These are phyloP conservation scores for Boletus rubropictus DNA, from an alignment of 768 basidiomycete species.

Conservation along the genomic window DNA sequence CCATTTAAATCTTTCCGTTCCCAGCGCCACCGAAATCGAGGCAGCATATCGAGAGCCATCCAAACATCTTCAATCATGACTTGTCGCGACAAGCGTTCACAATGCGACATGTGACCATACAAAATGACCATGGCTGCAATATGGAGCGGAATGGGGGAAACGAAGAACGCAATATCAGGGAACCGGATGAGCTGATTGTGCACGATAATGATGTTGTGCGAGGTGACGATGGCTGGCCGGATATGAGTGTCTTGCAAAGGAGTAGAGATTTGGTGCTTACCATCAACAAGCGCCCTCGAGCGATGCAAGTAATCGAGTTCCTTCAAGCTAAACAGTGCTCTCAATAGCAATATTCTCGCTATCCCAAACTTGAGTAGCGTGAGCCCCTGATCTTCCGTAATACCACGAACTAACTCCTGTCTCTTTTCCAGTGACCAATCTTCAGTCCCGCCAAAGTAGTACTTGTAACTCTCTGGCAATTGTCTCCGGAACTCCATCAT, in stretches of 20 bases:
- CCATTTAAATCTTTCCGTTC: slow-evolving; percentile 77
- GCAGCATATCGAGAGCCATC: slow-evolving; percentile 84
- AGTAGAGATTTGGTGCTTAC: slow-evolving; percentile 35
- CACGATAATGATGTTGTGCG: slow-evolving; percentile 81
- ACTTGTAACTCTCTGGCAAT: slow-evolving; percentile 66
- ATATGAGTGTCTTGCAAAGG: slow-evolving; percentile 5
- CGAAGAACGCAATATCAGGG: slow-evolving; percentile 85
- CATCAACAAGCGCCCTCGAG: slow-evolving; percentile 71
- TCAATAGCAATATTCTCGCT: slow-evolving; percentile 66
- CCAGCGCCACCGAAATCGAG: slow-evolving; percentile 89
- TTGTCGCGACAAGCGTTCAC: slow-evolving; percentile 56
- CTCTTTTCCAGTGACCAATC: slow-evolving; percentile 66
- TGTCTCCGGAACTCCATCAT: slow-evolving; percentile 65
- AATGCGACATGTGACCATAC: slow-evolving; percentile 79
- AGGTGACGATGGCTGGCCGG: slow-evolving; percentile 66
- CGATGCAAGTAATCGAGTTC: slow-evolving; percentile 62
- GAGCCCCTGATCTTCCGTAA: slow-evolving; percentile 76
- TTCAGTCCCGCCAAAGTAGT: slow-evolving; percentile 74
- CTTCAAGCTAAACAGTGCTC: slow-evolving; percentile 74
- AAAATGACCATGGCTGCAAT: slow-evolving; percentile 90
- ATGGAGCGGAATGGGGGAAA: slow-evolving; percentile 82
- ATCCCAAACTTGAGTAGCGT: slow-evolving; percentile 82
- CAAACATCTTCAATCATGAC: slow-evolving; percentile 77
- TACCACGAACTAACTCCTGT: slow-evolving; percentile 60
- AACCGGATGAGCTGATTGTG: slow-evolving; percentile 80